Evolutionary conservation across 2,329 filamentous ascomycete genomes (phyloP).

Genomic region (Botrytis squamosa): DNA sequence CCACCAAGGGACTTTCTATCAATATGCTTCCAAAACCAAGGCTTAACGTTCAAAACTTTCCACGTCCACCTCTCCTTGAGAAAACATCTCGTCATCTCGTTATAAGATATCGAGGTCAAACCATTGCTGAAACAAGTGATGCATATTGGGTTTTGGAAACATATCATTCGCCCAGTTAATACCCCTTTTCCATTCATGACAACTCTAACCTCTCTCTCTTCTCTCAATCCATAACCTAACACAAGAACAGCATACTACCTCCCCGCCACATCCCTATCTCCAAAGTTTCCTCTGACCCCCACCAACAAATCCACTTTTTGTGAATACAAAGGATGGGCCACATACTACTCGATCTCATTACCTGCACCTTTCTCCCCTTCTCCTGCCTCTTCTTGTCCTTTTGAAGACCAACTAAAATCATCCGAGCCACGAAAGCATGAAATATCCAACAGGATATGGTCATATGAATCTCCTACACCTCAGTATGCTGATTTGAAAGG

Average conservation of each 20-base stretch:
- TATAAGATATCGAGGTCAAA: conserved; percentile 54
- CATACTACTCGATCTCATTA: conserved; percentile 53
- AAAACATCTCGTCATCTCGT: conserved; percentile 53
- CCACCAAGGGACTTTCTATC: neutral
- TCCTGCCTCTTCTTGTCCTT: neutral
- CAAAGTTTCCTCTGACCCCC: conserved; percentile 44
- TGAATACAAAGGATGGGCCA: conserved; percentile 61
- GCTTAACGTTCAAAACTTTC: conserved; percentile 57
- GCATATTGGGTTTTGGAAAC: conserved; percentile 64
- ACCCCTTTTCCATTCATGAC: neutral
- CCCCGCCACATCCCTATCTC: conserved; percentile 50
- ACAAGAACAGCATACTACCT: conserved; percentile 55
- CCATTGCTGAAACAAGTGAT: conserved; percentile 57
- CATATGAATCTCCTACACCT: conserved; percentile 54
- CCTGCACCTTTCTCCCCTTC: conserved; percentile 36
- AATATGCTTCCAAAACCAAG: conserved; percentile 44
- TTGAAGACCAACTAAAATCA: neutral
- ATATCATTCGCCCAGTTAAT: conserved; percentile 57
- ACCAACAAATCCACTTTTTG: conserved; percentile 50
- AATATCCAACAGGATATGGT: conserved; percentile 56
- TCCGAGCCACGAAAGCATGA: conserved; percentile 33
- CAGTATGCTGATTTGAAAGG: conserved; percentile 54
- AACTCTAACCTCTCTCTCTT: neutral
- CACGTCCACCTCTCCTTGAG: conserved; percentile 57
- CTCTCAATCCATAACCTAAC: conserved; percentile 14